Conservation (phyloP, 768 basidiomycete genomes). For the Coprinopsis marcescibilis region DNA sequence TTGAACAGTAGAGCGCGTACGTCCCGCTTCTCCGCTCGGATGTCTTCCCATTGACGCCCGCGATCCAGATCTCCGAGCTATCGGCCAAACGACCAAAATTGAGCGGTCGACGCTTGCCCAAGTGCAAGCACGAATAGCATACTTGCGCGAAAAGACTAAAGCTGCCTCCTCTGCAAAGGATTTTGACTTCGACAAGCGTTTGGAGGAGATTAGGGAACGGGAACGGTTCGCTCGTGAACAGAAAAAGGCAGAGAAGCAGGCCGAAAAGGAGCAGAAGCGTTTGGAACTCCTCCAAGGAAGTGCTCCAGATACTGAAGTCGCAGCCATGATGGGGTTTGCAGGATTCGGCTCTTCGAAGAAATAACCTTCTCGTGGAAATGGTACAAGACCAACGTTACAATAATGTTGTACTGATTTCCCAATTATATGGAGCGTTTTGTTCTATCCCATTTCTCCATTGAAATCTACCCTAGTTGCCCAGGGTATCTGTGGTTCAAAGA, state of each 20-base stretch:
- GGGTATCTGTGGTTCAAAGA: no score
- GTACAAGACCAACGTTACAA: constrained; percentile 19
- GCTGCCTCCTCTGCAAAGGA: constrained; percentile 78
- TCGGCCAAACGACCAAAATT: constrained; percentile 96
- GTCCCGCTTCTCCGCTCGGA: constrained; percentile 25
- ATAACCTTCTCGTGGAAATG: constrained; percentile 27
- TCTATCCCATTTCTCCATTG: no score
- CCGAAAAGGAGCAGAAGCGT: constrained; percentile 66
- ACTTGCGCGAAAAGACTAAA: constrained; percentile 81
- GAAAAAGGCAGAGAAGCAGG: constrained; percentile 77
- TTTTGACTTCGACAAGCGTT: constrained; percentile 91
- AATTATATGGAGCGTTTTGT: no score
- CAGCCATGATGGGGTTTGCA: constrained; percentile 84
- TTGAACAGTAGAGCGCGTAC: constrained; percentile 90
- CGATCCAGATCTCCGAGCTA: constrained; percentile 69
- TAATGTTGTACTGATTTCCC: no score
- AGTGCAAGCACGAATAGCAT: constrained; percentile 86
- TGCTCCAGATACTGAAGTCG: constrained; percentile 60
- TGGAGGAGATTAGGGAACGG: constrained; percentile 74
- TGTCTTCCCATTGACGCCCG: constrained; percentile 7
- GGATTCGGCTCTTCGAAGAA: constrained; percentile 88
- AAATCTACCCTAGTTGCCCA: no score
- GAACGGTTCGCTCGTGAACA: constrained; percentile 63
- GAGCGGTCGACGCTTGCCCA: constrained; percentile 88
- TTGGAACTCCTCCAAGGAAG: constrained; percentile 56